Base-by-base conservation (phyloP, 2,329 filamentous ascomycete genomes). In the Cladosporium oxysporum region DNA sequence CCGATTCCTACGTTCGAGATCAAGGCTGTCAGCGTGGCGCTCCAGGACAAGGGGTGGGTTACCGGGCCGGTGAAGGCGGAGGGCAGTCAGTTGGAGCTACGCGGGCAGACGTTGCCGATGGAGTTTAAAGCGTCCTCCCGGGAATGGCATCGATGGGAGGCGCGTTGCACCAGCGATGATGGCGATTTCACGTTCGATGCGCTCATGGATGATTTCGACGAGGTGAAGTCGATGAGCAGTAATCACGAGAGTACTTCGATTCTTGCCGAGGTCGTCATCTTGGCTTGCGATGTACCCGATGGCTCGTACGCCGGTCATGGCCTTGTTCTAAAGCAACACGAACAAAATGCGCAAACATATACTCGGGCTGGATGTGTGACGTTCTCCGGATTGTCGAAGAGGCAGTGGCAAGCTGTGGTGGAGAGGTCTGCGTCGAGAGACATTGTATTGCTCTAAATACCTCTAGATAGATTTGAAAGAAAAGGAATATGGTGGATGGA, bases 281-380 rank as follows among this genome's bases (percentile, higher is more conserved):
- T 55, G 29, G 52, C 52, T 31, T 55, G 52, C 52, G 52, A 55
- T 31, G 31, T 29, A 11, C 52, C 52, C 18, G 52, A 55, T 29
- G 28, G 31, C 18, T 55, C 31, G n/a, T 55, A 55, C 14, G 52
- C 52, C 5, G 52, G 52, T 2, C 52, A 55, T 21, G 52, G 52
- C 5, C n/a, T 55, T 5, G n/a, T 55, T 2, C 12, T 55, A 16
- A 55, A 11, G 3, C 28, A 21, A 5, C n/a, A 12, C 28, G 16
- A 21, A 29, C 16, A 21, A 8, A 28, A 18, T 21, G 2, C 28
- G 5, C 29, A 33, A 1, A 33, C 16, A 2, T 55, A 33, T 6
- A n/a, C 52, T 29, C 52, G 52, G 3, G 29, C 52, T 21, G 52
- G 52, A 10, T 55, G 52, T n/a, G 52, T 55, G 52, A 29, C 26